Evolutionary conservation across 2,329 filamentous ascomycete genomes (phyloP).

Genomic region (Trichoderma sp.): DNA sequence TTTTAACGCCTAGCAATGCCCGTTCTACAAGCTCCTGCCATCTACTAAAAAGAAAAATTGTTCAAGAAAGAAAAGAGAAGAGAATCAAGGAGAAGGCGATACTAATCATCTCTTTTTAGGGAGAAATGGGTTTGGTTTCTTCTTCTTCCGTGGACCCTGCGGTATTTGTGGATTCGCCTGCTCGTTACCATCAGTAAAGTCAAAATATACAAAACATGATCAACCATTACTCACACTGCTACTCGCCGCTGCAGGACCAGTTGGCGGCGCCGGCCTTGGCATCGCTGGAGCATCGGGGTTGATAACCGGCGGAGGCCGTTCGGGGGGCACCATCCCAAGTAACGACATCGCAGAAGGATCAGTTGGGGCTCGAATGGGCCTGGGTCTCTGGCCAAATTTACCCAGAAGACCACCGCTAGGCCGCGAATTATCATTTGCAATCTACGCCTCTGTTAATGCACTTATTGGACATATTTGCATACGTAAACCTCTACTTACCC

Average conservation of each 20-base stretch:
- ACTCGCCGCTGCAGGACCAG: conserved; percentile 18
- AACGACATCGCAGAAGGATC: conserved; percentile 54
- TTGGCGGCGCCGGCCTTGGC: conserved; percentile 23
- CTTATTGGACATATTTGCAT: neutral
- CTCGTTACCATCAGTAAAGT: neutral
- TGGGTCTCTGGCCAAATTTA: conserved; percentile 37
- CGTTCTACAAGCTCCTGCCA: neutral
- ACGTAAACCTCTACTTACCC: conserved; percentile 35
- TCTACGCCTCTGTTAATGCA: conserved; percentile 31
- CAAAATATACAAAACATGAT: neutral
- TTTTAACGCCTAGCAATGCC: neutral
- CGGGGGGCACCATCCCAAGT: conserved; percentile 47
- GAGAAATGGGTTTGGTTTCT: conserved; percentile 45
- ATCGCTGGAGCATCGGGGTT: conserved; percentile 18
- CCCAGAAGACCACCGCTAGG: conserved; percentile 34
- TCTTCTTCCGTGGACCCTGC: conserved; percentile 37
- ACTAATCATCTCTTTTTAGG: conserved; percentile 34
- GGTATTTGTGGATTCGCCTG: conserved; percentile 26
- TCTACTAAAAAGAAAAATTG: neutral
- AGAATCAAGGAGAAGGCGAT: neutral
- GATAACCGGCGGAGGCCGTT: conserved; percentile 37
- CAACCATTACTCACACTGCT: conserved; percentile 20
- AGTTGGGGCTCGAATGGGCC: conserved; percentile 32
- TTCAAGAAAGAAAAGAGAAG: neutral
- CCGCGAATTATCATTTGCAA: conserved; percentile 32